Percentiles rank a stretch among this genome's conserved stretches.
Evolutionary conservation across 225 moss, liverwort and hornwort species (phyloP).

Genomic region (Pleurozium schreberi): DNA sequence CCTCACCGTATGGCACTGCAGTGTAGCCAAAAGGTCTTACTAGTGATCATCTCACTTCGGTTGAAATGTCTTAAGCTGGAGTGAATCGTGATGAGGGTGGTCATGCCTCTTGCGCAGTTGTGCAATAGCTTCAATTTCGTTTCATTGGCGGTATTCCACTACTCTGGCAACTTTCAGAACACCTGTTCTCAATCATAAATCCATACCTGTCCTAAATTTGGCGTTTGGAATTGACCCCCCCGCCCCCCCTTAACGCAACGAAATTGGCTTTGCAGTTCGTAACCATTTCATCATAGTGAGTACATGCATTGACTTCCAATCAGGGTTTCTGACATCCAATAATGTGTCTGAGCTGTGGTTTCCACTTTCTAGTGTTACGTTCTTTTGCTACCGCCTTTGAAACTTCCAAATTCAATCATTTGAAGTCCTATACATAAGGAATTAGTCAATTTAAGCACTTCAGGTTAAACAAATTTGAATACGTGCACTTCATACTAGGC

Average conservation of each 20-base stretch:
- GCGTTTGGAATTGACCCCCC: background rate
- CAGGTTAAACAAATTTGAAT: background rate
- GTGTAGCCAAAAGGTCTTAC: background rate
- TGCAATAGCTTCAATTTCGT: background rate
- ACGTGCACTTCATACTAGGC: background rate
- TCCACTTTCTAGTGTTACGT: background rate
- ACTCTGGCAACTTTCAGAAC: background rate
- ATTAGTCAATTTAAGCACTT: background rate
- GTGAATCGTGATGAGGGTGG: background rate
- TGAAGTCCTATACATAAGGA: background rate
- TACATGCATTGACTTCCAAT: background rate
- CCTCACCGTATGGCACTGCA: background rate
- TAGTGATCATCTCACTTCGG: background rate
- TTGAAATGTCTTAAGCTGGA: background rate
- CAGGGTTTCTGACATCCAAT: background rate
- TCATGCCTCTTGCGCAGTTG: background rate
- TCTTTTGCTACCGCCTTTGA: background rate
- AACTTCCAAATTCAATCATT: background rate
- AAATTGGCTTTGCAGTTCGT: background rate
- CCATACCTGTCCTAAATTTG: background rate
- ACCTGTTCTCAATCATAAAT: background rate
- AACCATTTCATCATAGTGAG: background rate
- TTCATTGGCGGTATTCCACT: background rate
- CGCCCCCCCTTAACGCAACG: background rate
- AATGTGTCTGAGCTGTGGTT: background rate